Evolutionary conservation across 495 filamentous ascomycete genomes (phyloP).

Genomic region (Lophium mytilinum): DNA sequence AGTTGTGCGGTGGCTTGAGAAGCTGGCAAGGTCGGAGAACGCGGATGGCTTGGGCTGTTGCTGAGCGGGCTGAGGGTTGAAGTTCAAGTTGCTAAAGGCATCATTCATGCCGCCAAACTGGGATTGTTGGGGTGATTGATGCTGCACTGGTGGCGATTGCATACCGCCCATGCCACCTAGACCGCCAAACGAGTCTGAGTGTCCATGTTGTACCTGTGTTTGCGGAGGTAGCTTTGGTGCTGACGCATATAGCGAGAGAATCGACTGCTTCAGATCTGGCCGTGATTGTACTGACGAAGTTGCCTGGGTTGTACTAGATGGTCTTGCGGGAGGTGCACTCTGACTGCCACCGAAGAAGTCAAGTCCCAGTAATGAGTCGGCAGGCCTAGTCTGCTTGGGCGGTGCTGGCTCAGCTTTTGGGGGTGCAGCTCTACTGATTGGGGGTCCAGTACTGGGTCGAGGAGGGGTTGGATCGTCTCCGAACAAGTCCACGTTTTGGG

Average conservation of each 20-base stretch:
- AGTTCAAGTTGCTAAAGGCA: conserved; percentile 77
- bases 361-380: conserved; percentile 81
- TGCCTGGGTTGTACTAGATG: conserved; percentile 52
- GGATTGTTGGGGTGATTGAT: conserved; percentile 28
- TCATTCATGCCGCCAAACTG: conserved; percentile 72
- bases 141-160: conserved; percentile 34
- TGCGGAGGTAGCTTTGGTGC: conserved; percentile 43
- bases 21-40: conserved; percentile 64
- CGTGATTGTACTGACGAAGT: conserved; percentile 58
- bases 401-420: conserved; percentile 54
- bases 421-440: conserved; percentile 47
- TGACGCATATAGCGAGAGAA: conserved; percentile 88
- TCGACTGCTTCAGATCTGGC: conserved; percentile 94
- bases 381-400: conserved; percentile 59
- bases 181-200: conserved; percentile 54
- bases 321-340: conserved; percentile 55
- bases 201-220: conserved; percentile 55
- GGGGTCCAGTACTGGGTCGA: conserved; percentile 58
- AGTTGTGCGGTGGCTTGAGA: conserved; percentile 41
- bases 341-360: conserved; percentile 79
- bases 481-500: conserved; percentile 52
- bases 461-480: conserved; percentile 51
- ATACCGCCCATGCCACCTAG: conserved; percentile 48
- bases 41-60: conserved; percentile 54
- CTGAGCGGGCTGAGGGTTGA: conserved; percentile 52